Conservation (phyloP, 176 grass and related monocot genomes). For the Echinochloa phyllopogon region DNA sequence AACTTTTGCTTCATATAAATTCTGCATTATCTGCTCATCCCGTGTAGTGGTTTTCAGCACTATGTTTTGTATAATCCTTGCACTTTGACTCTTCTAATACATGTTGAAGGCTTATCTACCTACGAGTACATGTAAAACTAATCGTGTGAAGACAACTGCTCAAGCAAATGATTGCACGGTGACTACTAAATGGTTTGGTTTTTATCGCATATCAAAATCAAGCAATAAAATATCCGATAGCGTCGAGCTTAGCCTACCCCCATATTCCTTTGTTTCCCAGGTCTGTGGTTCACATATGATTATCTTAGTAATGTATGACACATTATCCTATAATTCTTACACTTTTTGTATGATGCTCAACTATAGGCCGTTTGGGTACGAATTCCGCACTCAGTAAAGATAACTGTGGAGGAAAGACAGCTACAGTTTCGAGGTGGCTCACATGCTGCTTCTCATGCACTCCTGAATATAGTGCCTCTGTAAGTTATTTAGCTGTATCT, state of each 20-base stretch:
- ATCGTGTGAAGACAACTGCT: conserved; percentile 68
- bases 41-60: conserved; percentile 17
- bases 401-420: conserved; percentile 58
- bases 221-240: conserved; percentile 79
- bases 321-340: conserved; percentile 12
- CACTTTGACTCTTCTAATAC: conserved; percentile 30
- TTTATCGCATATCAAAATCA: conserved; percentile 85
- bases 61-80: background rate
- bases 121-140: conserved; percentile 44
- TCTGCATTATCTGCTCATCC: conserved; percentile 31
- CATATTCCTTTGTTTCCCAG: conserved; percentile 84
- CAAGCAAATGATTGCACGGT: conserved; percentile 83
- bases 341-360: conserved; percentile 27
- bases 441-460: conserved; percentile 88
- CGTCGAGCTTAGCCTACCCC: conserved; percentile 70
- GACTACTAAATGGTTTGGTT: conserved; percentile 97
- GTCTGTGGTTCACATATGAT: conserved; percentile 35
- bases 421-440: conserved; percentile 71
- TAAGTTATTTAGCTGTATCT: conserved; percentile 50
- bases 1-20: conserved; percentile 26
- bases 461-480: conserved; percentile 82
- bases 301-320: conserved; percentile 27
- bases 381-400: conserved; percentile 72
- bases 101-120: conserved; percentile 77
- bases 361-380: conserved; percentile 78